Evolutionary conservation across 768 basidiomycete genomes (phyloP), one percentile per base, ranked within the genome.

Genomic region (Tylopilus felleus): DNA sequence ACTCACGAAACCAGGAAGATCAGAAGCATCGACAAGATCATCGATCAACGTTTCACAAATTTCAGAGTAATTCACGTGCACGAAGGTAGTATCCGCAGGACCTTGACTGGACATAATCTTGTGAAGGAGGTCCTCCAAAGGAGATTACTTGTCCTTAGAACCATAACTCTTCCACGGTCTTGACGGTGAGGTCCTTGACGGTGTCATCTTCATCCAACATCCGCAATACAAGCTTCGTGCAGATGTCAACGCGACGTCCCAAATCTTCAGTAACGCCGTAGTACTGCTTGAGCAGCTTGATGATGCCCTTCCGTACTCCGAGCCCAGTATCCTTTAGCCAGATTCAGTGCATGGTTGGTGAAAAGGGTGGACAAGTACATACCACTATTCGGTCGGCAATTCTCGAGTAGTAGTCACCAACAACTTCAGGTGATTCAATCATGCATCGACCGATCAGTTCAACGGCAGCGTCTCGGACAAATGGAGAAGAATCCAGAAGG

Each of bases 371-470:
- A 29, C 16, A 35, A 19, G 29, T 1, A 73, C 83, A 67, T 71
- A 97, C 95, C 36, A 90, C 88, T 60, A 97, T 92, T 5, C 97
- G 87, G 55, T 93, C 90, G 2, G 90, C 84, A 49, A 99, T 90
- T 68, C 85, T 85, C 44, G 80, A 77, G 63, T 95, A 96, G 72
- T 98, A 98, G 61, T 94, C 85, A 4, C 82, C 81, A 0, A 90
- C 92, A 17, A 98, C 85, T 51, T 86, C 85, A 0, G 93, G 91
- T 0, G 87, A 85, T 56, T 93, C 88, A 33, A 94, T 83, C 77
- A 98, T 86, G 64, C 98, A 96, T 73, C 93, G 96, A n/a, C 97
- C 97, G 53, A 98, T 91, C 53, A 99, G 75, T 65, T 98, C 97
- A 14, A 99, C 91, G 6, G 96, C 94, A 6, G 94, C 93, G 66